phyloP scores from a whole-genome alignment of 148 eudicot species.

The Bassia scoparia region DNA sequence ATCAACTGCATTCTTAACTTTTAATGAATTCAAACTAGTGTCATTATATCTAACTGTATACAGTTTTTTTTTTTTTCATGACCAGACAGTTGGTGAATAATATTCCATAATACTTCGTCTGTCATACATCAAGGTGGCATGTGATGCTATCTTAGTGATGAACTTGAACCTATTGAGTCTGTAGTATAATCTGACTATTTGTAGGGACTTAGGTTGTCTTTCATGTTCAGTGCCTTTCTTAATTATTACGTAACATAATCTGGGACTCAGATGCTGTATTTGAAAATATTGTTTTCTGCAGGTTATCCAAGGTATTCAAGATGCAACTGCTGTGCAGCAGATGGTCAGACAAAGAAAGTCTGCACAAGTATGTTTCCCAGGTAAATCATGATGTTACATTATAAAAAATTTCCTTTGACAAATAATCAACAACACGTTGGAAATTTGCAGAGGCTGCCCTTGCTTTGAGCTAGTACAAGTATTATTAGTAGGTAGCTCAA shows the following conservation, averaged over 20 bases:
- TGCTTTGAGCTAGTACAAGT: neutral
- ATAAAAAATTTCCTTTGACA: neutral
- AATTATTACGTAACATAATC: neutral
- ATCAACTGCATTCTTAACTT: neutral
- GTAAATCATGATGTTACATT: constrained; percentile 30
- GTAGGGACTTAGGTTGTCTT: neutral
- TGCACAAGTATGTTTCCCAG: constrained; percentile 62
- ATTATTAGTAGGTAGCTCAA: neutral
- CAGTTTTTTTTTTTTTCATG: neutral
- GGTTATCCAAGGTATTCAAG: constrained; percentile 70
- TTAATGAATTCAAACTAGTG: neutral
- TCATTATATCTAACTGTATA: neutral
- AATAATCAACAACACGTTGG: neutral
- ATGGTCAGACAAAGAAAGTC: constrained; percentile 52
- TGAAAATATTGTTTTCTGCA: constrained; percentile 26
- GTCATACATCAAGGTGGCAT: neutral
- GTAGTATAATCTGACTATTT: too few species aligned
- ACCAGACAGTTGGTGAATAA: too few species aligned
- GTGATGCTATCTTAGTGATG: neutral
- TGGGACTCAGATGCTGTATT: neutral
- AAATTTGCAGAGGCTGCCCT: neutral
- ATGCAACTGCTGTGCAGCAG: constrained; percentile 87
- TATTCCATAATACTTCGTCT: too few species aligned
- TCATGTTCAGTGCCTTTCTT: neutral
- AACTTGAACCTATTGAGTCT: neutral